Evolutionary conservation across 1,284 basidiomycete species (phyloP), one percentile per base, ranked within the genome.

Genomic region (Phylloporus gajari): DNA sequence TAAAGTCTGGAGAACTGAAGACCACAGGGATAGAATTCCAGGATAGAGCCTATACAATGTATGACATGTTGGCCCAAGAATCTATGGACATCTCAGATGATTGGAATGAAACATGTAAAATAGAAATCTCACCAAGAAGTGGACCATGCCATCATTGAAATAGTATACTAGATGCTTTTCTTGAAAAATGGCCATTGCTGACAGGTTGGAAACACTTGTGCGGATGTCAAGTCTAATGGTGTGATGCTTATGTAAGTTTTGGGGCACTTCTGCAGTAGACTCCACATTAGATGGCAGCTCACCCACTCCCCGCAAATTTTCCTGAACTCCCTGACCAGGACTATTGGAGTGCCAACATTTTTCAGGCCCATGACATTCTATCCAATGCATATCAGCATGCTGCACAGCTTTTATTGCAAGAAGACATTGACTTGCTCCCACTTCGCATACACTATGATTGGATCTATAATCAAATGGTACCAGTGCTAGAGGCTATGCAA

Each of bases 381-480:
- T 56, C 40, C 3, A 32, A 72, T 15, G 12, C 62, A 0, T 78
- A 73, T 60, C 30, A 63, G 9, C 68, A 72, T 32, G 74, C 72
- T 12, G 1, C n/a, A 4, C 11, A 9, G 5, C 1, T 75, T 2
- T 68, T 76, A 58, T 44, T 44, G 11, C 70, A 76, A 30, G 73
- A 78, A 17, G 69, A 69, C 32, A 23, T 32, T 42, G 72, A 79
- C 27, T 73, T 66, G 27, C 63, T 73, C 27, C 44, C 44, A 8
- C 1, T 77, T 5, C 56, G 25, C 0, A 74, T 76, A 30, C 73
- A 76, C 38, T 13, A 62, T 19, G 73, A 79, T 40, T 65, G 68
- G 0, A 67, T 80, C 7, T n/a, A 35, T 6, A 27, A 30, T 0
- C 59, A 78, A 27, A 70, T 72, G 21, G 9, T 80, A 1, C 72